Evolutionary conservation across 208 protist genomes (phyloP).

Genomic region (Wallacemonas rigidus): DNA sequence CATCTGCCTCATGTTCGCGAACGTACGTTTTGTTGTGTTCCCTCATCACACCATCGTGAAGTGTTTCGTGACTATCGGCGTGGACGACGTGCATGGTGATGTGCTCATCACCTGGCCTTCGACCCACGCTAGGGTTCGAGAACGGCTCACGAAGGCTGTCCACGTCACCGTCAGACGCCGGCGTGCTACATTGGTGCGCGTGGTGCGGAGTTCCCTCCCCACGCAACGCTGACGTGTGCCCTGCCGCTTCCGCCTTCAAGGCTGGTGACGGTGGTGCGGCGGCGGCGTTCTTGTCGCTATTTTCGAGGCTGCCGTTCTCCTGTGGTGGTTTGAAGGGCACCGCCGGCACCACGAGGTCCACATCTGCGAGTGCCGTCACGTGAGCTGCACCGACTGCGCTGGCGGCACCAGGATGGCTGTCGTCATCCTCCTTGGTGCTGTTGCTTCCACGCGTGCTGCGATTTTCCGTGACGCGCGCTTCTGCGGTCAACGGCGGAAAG

Average conservation of each 20-base stretch:
- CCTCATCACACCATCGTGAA: not conserved
- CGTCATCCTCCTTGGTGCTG: too few species aligned
- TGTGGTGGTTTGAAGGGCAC: not conserved
- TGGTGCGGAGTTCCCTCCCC: not conserved
- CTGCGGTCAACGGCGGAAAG: too few species aligned
- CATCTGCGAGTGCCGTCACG: not conserved
- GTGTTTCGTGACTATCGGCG: not conserved
- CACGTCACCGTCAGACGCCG: not conserved
- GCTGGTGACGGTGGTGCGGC: too few species aligned
- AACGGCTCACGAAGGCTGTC: not conserved
- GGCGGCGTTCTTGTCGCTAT: too few species aligned
- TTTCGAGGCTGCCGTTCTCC: not conserved
- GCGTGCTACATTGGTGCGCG: not conserved
- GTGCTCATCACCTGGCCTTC: not conserved
- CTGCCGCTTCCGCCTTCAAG: not conserved
- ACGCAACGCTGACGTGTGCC: not conserved
- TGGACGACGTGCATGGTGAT: constrained; percentile 1
- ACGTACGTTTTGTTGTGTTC: not conserved
- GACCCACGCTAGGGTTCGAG: not conserved
- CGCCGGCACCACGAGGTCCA: not conserved
- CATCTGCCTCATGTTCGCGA: not conserved
- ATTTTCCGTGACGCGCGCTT: too few species aligned
- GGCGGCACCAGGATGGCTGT: too few species aligned
- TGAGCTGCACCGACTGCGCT: too few species aligned
- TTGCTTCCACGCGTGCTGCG: too few species aligned